Percentiles rank a stretch among this genome's conserved stretches.
phyloP scores from a whole-genome alignment of 2,329 filamentous ascomycete species.

The Aspergillus tubingensis region DNA sequence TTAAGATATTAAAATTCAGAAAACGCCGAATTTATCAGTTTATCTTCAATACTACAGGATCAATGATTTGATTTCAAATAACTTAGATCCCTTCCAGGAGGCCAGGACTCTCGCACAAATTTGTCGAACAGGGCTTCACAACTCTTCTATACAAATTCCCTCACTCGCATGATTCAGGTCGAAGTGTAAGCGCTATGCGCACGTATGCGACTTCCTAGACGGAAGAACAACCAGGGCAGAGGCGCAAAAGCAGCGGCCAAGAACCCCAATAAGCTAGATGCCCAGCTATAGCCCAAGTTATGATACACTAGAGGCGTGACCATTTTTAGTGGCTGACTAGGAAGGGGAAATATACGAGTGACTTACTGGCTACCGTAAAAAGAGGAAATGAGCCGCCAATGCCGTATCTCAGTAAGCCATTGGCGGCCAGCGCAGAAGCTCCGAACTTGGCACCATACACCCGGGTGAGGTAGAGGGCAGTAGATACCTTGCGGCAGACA shows the following conservation, averaged over 20 bases:
- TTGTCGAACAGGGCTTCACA: no score
- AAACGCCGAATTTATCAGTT: no score
- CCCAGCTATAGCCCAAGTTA: conserved; percentile 37
- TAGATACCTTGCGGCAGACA: conserved; percentile 40
- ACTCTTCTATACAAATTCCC: no score
- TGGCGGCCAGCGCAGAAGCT: conserved; percentile 36
- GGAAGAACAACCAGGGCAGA: conserved; percentile 48
- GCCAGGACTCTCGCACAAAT: no score
- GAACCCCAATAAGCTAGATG: conserved; percentile 36
- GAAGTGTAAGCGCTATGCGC: conserved; percentile 38
- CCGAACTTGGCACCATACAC: conserved; percentile 30
- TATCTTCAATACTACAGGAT: no score
- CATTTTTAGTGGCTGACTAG: no score
- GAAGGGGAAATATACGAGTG: no score
- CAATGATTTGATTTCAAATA: no score
- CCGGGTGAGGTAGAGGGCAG: conserved; percentile 33
- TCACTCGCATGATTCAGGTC: no score
- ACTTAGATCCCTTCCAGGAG: no score
- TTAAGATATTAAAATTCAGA: no score
- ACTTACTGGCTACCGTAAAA: conserved; percentile 31
- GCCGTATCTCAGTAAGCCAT: conserved; percentile 34
- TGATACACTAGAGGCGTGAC: conserved; percentile 29
- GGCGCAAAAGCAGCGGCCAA: conserved; percentile 38
- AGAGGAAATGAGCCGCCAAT: conserved; percentile 40
- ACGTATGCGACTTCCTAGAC: conserved; percentile 42